Base-by-base conservation (phyloP, 2,329 filamentous ascomycete species). In the Aspergillus bombycis region DNA sequence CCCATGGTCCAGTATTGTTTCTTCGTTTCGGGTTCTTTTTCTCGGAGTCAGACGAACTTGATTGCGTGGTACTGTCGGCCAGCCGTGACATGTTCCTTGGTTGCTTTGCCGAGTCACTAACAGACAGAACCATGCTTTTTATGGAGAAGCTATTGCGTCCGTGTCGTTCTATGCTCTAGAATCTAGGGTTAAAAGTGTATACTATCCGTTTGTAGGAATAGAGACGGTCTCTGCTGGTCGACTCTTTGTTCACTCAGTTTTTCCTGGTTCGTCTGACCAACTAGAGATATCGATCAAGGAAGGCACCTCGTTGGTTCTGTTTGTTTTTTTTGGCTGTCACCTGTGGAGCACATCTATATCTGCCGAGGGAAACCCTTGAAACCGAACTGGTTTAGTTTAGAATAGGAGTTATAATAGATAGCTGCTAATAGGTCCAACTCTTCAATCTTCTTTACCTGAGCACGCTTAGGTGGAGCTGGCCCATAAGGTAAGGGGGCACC, bases 51-150 rank as follows among this genome's bases (percentile, higher is more conserved):
- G 12, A 50, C 16, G 46, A 26, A 16, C 46, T 19, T 14, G 26
- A 16, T 50, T 28, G 45, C 45, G 4, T 48, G 45, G 45, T 48
- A 23, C 45, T 48, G 45, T 48, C 45, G 11, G 26, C 7, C 45
- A 26, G 46, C 12, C 23, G 12, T 50, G 23, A n/a, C 16, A 4
- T 52, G 48, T 11, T 52, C 8, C 28, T n/a, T 32, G 26, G 48
- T 34, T 16, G 19, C 21, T n/a, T n/a, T 21, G 56, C 19, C 53
- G 19, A 32, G 66, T 63, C 64, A 62, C 59, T 61, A 66, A 58
- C 34, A 54, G 57, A 41, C 60, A 66, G 46, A 26, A 58, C 23
- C 50, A 48, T 56, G 23, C 46, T 16, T 28, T 23, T 46, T 5
- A 46, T 46, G 21, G 43, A 12, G 43, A 46, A 23, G 43, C n/a